Evolutionary conservation across 2,329 filamentous ascomycete genomes (phyloP).

Genomic region (Pestalotiopsis sp.): DNA sequence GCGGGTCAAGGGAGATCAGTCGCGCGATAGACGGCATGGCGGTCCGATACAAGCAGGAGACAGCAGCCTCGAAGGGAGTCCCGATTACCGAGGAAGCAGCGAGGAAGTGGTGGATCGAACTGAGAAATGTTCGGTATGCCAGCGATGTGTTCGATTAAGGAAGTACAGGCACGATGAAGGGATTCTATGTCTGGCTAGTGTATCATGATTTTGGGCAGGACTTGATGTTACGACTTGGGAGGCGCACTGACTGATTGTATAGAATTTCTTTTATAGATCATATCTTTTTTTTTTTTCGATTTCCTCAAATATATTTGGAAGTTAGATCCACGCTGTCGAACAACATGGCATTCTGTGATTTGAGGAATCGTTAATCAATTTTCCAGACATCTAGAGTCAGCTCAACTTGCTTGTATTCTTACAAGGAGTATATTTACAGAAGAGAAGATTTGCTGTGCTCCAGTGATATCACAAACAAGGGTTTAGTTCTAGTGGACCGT

Average conservation of each 20-base stretch:
- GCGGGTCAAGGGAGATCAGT: conserved; percentile 49
- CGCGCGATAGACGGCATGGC: neutral
- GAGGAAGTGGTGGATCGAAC: neutral
- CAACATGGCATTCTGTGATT: too few relatives aligned
- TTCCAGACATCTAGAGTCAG: too few relatives aligned
- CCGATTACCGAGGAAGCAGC: neutral
- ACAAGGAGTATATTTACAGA: neutral
- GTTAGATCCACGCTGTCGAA: too few relatives aligned
- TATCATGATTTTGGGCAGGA: neutral
- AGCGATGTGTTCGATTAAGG: conserved; percentile 9
- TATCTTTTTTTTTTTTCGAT: neutral
- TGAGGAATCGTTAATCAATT: too few relatives aligned
- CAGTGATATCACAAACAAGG: neutral
- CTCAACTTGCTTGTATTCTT: neutral
- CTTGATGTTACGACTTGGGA: neutral
- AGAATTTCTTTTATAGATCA: neutral
- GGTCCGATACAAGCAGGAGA: neutral
- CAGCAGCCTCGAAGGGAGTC: neutral
- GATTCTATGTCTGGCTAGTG: neutral
- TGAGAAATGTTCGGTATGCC: conserved; percentile 1
- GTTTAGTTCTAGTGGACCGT: neutral
- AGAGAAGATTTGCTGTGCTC: neutral
- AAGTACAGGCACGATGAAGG: neutral
- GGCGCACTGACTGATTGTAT: neutral
- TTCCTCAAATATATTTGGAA: neutral